These are phyloP conservation scores for Saccharomycopsis sp. DNA, from an alignment of 805 yeast species.

Conservation along the genomic window DNA sequence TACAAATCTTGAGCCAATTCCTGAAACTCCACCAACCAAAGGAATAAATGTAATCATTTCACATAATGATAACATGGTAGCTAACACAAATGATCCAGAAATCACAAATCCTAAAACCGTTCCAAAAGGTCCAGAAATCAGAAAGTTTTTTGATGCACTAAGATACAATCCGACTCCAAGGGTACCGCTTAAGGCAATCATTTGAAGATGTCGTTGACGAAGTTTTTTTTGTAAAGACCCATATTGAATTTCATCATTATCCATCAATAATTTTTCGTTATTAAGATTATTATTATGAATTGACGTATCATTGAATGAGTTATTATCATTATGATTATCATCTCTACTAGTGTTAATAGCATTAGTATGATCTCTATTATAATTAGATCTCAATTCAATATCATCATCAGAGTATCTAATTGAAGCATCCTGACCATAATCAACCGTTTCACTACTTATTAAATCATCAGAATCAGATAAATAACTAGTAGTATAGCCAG, in stretches of 20 bases:
- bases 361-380: not conserved
- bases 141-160: conserved; percentile 61
- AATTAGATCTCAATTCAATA: not conserved
- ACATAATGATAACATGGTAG: conserved; percentile 65
- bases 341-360: not conserved
- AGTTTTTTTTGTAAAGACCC: conserved; percentile 39
- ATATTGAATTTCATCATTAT: conserved; percentile 1
- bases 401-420: not conserved
- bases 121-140: conserved; percentile 71
- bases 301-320: conserved; percentile 1
- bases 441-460: not conserved
- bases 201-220: conserved; percentile 58
- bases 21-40: conserved; percentile 69
- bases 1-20: conserved; percentile 62
- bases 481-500: too few species aligned
- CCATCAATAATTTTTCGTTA: too few species aligned
- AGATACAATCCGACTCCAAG: conserved; percentile 67
- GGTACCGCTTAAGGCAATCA: conserved; percentile 73
- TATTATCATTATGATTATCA: not conserved
- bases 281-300: too few species aligned
- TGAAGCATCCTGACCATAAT: not conserved
- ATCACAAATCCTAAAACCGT: conserved; percentile 55
- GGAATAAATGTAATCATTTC: conserved; percentile 77
- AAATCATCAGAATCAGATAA: not conserved
- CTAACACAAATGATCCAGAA: conserved; percentile 54